Evolutionary conservation across 768 basidiomycete genomes (phyloP).

Genomic region (Pulveroboletus ravenelii): DNA sequence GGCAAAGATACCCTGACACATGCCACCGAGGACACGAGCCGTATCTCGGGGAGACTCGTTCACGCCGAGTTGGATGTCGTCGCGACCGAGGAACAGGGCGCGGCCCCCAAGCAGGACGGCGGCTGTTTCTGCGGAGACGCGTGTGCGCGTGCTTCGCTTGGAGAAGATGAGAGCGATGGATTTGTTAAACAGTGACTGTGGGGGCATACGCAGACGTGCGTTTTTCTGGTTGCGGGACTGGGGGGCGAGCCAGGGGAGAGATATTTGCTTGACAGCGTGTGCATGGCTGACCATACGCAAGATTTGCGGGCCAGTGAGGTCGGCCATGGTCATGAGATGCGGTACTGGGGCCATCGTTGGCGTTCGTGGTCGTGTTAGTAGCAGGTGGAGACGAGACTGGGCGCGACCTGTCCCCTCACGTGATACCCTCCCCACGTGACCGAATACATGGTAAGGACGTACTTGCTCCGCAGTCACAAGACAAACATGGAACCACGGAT

Average conservation of each 20-base stretch:
- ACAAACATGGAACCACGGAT: background rate
- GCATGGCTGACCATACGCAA: conserved; percentile 60
- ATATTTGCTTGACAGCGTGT: conserved; percentile 54
- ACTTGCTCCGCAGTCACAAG: too few relatives aligned
- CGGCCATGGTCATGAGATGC: conserved; percentile 85
- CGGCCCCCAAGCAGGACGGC: conserved; percentile 76
- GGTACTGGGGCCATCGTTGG: conserved; percentile 38
- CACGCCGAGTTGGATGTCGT: conserved; percentile 94
- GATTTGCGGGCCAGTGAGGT: conserved; percentile 76
- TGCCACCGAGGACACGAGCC: conserved; percentile 83
- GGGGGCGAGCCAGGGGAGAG: conserved; percentile 65
- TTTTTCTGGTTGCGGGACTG: conserved; percentile 31
- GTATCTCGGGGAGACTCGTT: conserved; percentile 87
- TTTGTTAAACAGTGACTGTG: conserved; percentile 75
- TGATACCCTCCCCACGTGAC: too few relatives aligned
- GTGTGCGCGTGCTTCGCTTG: conserved; percentile 90
- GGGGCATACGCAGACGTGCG: conserved; percentile 50
- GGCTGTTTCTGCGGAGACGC: conserved; percentile 84
- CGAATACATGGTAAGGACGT: too few relatives aligned
- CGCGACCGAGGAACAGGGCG: conserved; percentile 81
- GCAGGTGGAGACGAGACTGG: too few relatives aligned
- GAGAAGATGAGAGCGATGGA: conserved; percentile 87
- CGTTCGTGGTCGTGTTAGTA: background rate
- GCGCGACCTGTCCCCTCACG: too few relatives aligned
- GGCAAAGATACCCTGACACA: conserved; percentile 97